A percentile compares a stretch with the other conserved stretches of the same genome.
These are phyloP conservation scores for Talaromyces sp. DNA, from an alignment of 2,329 filamentous ascomycete genomes.

Conservation along the genomic window DNA sequence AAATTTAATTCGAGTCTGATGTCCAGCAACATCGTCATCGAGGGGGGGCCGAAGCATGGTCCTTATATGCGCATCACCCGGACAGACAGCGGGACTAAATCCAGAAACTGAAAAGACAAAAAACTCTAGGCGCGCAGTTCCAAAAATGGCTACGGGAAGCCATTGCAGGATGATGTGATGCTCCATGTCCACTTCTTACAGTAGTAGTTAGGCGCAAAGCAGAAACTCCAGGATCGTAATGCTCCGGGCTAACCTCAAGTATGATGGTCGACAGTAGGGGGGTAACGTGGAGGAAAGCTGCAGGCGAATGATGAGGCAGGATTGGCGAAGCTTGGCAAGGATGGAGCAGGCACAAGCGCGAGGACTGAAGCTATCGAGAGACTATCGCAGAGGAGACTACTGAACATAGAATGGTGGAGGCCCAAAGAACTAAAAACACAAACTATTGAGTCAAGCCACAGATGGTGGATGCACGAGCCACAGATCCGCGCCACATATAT, in stretches of 20 bases:
- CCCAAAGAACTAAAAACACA: background rate
- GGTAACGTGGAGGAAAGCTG: slow-evolving; percentile 3
- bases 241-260: background rate
- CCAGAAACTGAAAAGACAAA: background rate
- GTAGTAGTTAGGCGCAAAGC: too few species aligned
- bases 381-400: slow-evolving; percentile 13
- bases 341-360: slow-evolving; percentile 9
- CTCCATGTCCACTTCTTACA: background rate
- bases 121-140: background rate
- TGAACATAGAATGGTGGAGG: too few species aligned
- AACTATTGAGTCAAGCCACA: slow-evolving; percentile 19
- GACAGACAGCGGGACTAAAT: background rate
- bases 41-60: slow-evolving; percentile 1
- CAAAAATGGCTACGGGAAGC: slow-evolving; percentile 9
- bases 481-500: slow-evolving; percentile 17
- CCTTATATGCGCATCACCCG: slow-evolving; percentile 16
- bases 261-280: background rate
- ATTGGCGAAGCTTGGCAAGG: background rate
- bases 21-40: slow-evolving; percentile 3
- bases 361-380: slow-evolving; percentile 19
- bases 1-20: background rate
- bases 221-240: background rate
- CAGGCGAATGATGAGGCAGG: background rate
- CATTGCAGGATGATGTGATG: slow-evolving; percentile 7
- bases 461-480: slow-evolving; percentile 12